Evolutionary conservation across 2,329 filamentous ascomycete genomes (phyloP).

Genomic region (Diaporthe batatas): DNA sequence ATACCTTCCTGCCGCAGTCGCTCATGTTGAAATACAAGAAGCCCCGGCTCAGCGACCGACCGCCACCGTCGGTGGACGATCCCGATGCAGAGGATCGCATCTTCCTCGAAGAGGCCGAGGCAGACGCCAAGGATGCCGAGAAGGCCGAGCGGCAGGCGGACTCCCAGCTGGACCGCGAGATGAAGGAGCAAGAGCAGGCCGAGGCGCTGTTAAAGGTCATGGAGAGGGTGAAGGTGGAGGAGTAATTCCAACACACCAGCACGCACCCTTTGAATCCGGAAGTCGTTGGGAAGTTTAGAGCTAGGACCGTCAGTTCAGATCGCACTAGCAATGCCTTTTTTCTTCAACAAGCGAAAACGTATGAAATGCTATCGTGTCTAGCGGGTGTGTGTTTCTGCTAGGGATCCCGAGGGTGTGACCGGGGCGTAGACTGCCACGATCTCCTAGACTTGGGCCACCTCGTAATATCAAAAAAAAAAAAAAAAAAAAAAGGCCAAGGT

Average conservation of each 20-base stretch:
- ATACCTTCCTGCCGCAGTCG: constrained; percentile 76
- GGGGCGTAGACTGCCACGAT: neutral
- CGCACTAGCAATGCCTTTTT: neutral
- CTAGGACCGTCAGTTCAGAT: neutral
- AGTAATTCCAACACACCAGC: neutral
- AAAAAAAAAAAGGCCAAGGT: neutral
- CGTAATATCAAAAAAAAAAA: neutral
- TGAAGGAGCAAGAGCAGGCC: constrained; percentile 17
- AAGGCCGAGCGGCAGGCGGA: constrained; percentile 38
- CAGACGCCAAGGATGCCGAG: constrained; percentile 43
- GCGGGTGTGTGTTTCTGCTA: neutral
- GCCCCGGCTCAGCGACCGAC: constrained; percentile 61
- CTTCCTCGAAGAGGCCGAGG: constrained; percentile 28
- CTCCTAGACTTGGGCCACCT: neutral
- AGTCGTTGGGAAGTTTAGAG: neutral
- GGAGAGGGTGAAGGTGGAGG: constrained; percentile 36
- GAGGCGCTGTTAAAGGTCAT: constrained; percentile 35
- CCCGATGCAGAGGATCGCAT: constrained; percentile 50
- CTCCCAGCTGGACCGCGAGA: constrained; percentile 35
- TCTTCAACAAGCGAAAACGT: neutral
- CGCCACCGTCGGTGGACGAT: constrained; percentile 60
- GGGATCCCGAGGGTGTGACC: neutral
- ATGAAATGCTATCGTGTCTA: neutral
- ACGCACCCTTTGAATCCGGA: no score
- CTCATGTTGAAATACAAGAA: constrained; percentile 76